Evolutionary conservation across 2,329 filamentous ascomycete species (phyloP).

Genomic region (Clonostachys solani): DNA sequence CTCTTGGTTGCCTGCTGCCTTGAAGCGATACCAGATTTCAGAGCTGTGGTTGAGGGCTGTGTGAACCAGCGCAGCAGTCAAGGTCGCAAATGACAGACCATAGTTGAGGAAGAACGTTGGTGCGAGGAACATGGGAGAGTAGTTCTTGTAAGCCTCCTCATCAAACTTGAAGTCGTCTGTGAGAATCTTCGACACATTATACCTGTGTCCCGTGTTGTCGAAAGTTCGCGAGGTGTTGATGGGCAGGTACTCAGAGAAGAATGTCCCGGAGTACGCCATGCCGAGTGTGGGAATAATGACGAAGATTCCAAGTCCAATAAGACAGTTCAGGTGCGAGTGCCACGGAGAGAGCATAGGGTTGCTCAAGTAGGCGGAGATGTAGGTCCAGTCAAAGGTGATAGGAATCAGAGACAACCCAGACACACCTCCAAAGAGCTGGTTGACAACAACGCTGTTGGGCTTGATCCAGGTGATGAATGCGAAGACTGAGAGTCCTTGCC

Average conservation of each 20-base stretch:
- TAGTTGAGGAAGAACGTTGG: constrained; percentile 52
- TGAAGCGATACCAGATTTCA: constrained; percentile 33
- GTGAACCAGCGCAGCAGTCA: constrained; percentile 48
- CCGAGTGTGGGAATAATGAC: constrained; percentile 48
- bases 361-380: constrained; percentile 49
- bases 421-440: constrained; percentile 61
- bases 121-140: constrained; percentile 50
- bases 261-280: constrained; percentile 44
- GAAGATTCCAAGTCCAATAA: constrained; percentile 46
- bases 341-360: constrained; percentile 57
- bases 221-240: constrained; percentile 48
- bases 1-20: constrained; percentile 28
- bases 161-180: constrained; percentile 47
- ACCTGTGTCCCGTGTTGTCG: constrained; percentile 53
- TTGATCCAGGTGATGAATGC: constrained; percentile 59
- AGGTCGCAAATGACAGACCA: constrained; percentile 52
- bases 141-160: constrained; percentile 48
- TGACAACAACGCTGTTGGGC: constrained; percentile 56
- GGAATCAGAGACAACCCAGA: constrained; percentile 59
- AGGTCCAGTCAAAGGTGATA: constrained; percentile 64
- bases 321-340: constrained; percentile 55
- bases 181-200: constrained; percentile 54
- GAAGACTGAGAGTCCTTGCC: constrained; percentile 54
- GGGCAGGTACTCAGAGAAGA: constrained; percentile 52
- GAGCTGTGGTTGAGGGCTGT: constrained; percentile 45